phyloP scores from a whole-genome alignment of 805 yeast genomes.

The Naumovozyma baii region DNA sequence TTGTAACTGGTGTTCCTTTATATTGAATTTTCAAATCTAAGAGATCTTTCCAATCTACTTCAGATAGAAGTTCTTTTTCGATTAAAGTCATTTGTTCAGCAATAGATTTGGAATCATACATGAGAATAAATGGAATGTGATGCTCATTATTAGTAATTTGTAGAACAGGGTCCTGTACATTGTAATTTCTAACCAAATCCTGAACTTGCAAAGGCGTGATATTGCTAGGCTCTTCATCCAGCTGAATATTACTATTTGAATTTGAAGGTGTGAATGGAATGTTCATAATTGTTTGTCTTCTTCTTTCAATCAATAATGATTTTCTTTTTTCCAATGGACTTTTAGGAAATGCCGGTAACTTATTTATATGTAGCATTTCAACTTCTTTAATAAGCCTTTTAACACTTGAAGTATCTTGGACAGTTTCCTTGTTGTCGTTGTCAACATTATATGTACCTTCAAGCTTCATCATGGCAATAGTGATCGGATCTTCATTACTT shows the following conservation, averaged over 20 bases:
- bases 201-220: constrained; percentile 14
- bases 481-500: constrained; percentile 56
- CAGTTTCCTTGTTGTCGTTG: background rate
- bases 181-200: constrained; percentile 19
- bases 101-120: constrained; percentile 53
- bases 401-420: constrained; percentile 5
- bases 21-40: constrained; percentile 67
- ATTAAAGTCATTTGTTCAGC: constrained; percentile 80
- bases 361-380: constrained; percentile 11
- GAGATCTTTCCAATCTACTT: constrained; percentile 87
- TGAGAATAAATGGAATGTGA: constrained; percentile 77
- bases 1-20: constrained; percentile 55
- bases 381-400: constrained; percentile 12
- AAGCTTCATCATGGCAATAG: constrained; percentile 62
- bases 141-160: constrained; percentile 30
- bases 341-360: constrained; percentile 7
- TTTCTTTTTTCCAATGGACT: constrained; percentile 19
- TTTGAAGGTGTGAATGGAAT: constrained; percentile 28
- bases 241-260: too few species aligned
- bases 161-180: constrained; percentile 21
- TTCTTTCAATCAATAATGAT: constrained; percentile 30
- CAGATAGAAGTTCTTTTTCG: constrained; percentile 74
- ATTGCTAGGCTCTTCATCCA: constrained; percentile 1
- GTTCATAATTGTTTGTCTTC: constrained; percentile 32
- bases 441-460: constrained; percentile 47